Conservation (phyloP, 2,329 filamentous ascomycete species). For the Massarina eburnea region DNA sequence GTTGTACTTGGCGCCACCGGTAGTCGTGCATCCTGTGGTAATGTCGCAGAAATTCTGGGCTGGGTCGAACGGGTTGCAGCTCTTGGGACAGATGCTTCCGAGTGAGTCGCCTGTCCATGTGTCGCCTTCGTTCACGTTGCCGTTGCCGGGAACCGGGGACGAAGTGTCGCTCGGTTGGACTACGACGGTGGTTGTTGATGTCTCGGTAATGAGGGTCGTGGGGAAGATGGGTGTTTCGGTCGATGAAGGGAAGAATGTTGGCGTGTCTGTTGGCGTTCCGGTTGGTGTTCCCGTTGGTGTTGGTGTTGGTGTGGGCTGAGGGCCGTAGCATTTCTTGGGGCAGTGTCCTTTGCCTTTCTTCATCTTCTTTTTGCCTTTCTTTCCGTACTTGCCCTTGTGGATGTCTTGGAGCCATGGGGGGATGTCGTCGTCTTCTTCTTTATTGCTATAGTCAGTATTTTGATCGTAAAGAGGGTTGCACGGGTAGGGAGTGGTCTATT, state of each 20-base stretch:
- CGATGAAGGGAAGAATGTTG: not conserved
- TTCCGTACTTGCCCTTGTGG: constrained; percentile 1
- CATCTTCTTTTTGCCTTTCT: constrained; percentile 10
- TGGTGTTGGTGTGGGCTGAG: not conserved
- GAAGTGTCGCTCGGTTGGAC: not conserved
- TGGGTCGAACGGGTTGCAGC: constrained; percentile 28
- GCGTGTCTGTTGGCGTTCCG: not conserved
- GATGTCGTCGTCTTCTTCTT: constrained; percentile 7
- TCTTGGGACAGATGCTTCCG: constrained; percentile 21
- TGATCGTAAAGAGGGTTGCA: constrained; percentile 7
- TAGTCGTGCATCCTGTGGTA: constrained; percentile 23
- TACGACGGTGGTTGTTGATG: not conserved
- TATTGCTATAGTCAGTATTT: constrained; percentile 2
- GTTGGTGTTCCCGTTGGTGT: not conserved
- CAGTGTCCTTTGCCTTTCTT: constrained; percentile 13
- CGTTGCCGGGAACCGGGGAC: not conserved
- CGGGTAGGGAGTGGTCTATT: constrained; percentile 3
- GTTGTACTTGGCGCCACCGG: constrained; percentile 27
- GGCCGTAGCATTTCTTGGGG: constrained; percentile 4
- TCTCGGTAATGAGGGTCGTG: constrained; percentile 1
- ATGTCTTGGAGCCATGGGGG: constrained; percentile 14
- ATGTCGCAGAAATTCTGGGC: constrained; percentile 27
- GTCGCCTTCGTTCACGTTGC: constrained; percentile 2
- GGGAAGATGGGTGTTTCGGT: not conserved
- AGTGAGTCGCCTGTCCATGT: constrained; percentile 23